These are phyloP conservation scores for Xylaria sp. DNA, from an alignment of 2,329 filamentous ascomycete species.

Conservation along the genomic window DNA sequence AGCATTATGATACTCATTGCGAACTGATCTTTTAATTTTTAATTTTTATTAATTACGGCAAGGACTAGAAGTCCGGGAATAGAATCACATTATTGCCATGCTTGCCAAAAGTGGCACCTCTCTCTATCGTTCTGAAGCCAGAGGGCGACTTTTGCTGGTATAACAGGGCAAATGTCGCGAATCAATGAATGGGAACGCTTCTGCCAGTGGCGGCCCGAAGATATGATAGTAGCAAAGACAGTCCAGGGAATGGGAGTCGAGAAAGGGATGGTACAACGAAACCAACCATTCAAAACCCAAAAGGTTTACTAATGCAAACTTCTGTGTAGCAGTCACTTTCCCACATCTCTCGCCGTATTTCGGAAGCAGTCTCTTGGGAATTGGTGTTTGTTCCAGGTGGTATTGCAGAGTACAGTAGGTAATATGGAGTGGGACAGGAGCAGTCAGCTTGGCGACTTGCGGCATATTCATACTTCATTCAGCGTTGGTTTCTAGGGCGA, in stretches of 20 bases:
- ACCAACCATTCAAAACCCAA: neutral
- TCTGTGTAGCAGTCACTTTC: neutral
- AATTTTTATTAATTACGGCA: no score
- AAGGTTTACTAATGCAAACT: conserved; percentile 12
- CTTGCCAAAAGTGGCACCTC: neutral
- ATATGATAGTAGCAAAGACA: neutral
- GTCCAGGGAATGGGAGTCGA: neutral
- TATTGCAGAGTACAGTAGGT: neutral
- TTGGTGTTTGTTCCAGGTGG: conserved; percentile 15
- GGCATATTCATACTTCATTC: no score
- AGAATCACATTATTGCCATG: neutral
- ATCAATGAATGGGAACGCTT: neutral
- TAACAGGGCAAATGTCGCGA: neutral
- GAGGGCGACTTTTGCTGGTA: neutral
- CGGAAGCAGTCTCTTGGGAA: neutral
- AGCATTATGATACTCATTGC: neutral
- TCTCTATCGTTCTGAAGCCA: neutral
- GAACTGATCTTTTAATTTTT: neutral
- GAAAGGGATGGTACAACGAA: neutral
- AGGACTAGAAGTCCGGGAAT: neutral
- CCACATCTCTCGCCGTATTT: neutral
- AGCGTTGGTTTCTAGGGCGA: no score
- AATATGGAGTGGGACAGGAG: neutral
- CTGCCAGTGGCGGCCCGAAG: neutral
- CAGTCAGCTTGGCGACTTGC: neutral